Percentiles rank a stretch among this genome's conserved stretches.
Conservation (phyloP, 2,329 filamentous ascomycete genomes). For the Xylariaceae sp. region DNA sequence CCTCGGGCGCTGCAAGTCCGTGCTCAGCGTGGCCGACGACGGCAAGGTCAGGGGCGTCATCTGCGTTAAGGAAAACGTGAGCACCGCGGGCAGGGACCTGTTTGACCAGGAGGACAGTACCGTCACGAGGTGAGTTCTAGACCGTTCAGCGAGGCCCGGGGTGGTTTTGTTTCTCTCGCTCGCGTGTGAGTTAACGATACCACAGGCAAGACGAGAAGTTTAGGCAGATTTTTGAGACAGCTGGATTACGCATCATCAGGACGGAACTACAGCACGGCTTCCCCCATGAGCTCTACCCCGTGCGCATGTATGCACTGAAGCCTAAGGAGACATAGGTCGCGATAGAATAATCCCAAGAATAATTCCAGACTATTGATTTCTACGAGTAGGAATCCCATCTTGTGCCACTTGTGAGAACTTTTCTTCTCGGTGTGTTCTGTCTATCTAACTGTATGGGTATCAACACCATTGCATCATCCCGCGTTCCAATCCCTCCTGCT, state of each 20-base stretch:
- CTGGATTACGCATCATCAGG: slow-evolving; percentile 68
- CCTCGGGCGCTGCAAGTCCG: slow-evolving; percentile 60
- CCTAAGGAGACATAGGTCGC: slow-evolving; percentile 39
- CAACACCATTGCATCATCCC: neutral
- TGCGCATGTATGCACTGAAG: slow-evolving; percentile 77
- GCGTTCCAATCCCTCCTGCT: neutral
- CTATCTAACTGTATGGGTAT: neutral
- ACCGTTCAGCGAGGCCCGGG: slow-evolving; percentile 1
- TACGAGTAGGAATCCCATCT: neutral
- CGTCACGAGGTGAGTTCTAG: slow-evolving; percentile 69
- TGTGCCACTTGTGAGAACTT: neutral
- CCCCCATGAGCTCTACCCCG: slow-evolving; percentile 63
- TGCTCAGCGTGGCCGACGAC: slow-evolving; percentile 38
- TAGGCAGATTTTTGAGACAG: slow-evolving; percentile 66
- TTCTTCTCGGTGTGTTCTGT: neutral
- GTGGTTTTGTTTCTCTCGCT: too few species aligned
- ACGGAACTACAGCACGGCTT: slow-evolving; percentile 68
- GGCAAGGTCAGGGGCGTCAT: slow-evolving; percentile 52
- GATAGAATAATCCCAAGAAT: slow-evolving; percentile 1
- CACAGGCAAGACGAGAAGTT: slow-evolving; percentile 72
- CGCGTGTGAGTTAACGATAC: slow-evolving; percentile 5
- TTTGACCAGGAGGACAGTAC: slow-evolving; percentile 78
- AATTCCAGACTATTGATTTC: slow-evolving; percentile 1
- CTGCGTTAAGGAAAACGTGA: slow-evolving; percentile 81
- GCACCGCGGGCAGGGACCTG: slow-evolving; percentile 60